Conservation (phyloP, 257 asterid genomes). For the Eucommia ulmoides region DNA sequence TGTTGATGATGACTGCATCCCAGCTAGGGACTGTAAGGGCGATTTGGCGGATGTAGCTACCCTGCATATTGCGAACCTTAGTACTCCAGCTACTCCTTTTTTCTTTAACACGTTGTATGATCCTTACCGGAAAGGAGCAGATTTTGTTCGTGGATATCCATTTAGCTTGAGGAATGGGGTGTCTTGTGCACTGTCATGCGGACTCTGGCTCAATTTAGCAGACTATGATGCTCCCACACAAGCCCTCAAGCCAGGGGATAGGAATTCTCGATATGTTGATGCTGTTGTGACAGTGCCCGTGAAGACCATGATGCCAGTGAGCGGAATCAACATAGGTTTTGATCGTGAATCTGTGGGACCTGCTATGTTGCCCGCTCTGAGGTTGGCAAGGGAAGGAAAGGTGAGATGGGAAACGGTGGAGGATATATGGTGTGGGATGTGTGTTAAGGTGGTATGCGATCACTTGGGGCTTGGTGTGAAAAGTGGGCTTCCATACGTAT, state of each 20-base stretch:
- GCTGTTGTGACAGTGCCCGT: conserved; percentile 78
- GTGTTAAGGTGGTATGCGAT: conserved; percentile 76
- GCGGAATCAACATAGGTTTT: conserved; percentile 73
- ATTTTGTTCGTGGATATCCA: conserved; percentile 93
- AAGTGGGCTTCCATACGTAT: conserved; percentile 83
- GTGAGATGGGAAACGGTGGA: conserved; percentile 90
- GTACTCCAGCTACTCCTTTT: conserved; percentile 85
- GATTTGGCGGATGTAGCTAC: conserved; percentile 32
- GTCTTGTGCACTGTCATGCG: conserved; percentile 74
- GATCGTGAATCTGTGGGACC: conserved; percentile 72
- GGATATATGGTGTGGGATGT: conserved; percentile 88
- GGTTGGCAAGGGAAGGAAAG: conserved; percentile 70
- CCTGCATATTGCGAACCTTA: conserved; percentile 66
- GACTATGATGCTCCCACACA: conserved; percentile 92
- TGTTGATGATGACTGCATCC: conserved; percentile 76
- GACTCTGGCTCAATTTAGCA: conserved; percentile 86
- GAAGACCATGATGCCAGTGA: conserved; percentile 60
- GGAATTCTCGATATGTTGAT: conserved; percentile 65
- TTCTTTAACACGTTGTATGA: conserved; percentile 86
- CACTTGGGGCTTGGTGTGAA: conserved; percentile 73
- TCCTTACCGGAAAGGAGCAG: conserved; percentile 67
- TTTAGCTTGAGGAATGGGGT: conserved; percentile 87
- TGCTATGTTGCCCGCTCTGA: conserved; percentile 65
- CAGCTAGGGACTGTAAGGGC: conserved; percentile 51
- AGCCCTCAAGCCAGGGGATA: conserved; percentile 53